phyloP scores from a whole-genome alignment of 139 green algal genomes.

The Eudorina sp. region DNA sequence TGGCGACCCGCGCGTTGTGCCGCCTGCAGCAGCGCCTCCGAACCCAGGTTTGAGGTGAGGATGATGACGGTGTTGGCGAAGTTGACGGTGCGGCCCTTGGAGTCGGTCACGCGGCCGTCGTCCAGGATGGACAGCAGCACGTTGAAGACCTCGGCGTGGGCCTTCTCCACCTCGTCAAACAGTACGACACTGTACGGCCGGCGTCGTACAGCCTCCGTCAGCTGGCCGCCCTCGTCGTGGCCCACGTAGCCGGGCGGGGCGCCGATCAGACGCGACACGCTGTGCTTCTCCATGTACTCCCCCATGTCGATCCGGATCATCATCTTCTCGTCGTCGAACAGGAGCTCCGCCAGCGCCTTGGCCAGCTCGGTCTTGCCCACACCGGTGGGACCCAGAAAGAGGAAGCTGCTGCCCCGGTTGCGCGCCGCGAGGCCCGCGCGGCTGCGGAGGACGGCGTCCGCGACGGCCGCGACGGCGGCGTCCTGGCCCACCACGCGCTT shows the following conservation, averaged over 20 bases:
- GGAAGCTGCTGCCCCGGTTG: slow-evolving; percentile 81
- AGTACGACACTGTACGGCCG: slow-evolving; percentile 90
- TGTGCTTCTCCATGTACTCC: slow-evolving; percentile 98
- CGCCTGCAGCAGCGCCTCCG: slow-evolving; percentile 56
- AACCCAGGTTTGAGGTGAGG: slow-evolving; percentile 95
- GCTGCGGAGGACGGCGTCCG: slow-evolving; percentile 91
- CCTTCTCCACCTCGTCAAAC: slow-evolving; percentile 98
- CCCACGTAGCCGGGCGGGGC: slow-evolving; percentile 83
- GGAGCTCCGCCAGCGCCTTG: slow-evolving; percentile 90
- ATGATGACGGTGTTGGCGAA: slow-evolving; percentile 97
- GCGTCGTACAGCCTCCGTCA: slow-evolving; percentile 92
- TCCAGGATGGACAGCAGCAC: slow-evolving; percentile 92
- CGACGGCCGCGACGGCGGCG: slow-evolving; percentile 91
- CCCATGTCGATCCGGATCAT: slow-evolving; percentile 97
- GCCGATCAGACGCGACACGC: slow-evolving; percentile 87
- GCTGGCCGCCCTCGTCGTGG: slow-evolving; percentile 86
- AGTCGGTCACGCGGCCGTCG: slow-evolving; percentile 91
- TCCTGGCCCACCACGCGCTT: slow-evolving; percentile 12
- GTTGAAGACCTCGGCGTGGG: slow-evolving; percentile 89
- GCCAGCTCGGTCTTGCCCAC: slow-evolving; percentile 99
- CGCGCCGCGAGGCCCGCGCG: slow-evolving; percentile 54
- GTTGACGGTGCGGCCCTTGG: slow-evolving; percentile 90
- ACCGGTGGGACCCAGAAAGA: slow-evolving; percentile 91
- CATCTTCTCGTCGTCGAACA: slow-evolving; percentile 92
- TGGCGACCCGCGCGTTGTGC: not conserved